Conservation (phyloP, 2,329 filamentous ascomycete genomes). For the Fusarium incarnatum region DNA sequence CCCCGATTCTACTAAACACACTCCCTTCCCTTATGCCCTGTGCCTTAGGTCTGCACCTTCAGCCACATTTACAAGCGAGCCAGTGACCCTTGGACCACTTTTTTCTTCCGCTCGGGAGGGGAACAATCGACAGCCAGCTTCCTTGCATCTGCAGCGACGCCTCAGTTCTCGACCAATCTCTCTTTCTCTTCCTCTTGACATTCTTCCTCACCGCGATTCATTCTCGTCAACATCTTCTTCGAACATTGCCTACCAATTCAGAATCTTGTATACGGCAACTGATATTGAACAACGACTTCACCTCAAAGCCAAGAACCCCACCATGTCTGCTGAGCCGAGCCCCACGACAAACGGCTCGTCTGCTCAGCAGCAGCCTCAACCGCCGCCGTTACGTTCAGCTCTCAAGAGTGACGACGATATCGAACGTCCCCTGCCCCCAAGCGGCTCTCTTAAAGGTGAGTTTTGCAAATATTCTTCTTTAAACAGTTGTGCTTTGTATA, state of each 20-base stretch:
- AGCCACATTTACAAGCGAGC: conserved; percentile 25
- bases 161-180: conserved; percentile 35
- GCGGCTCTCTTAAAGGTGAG: conserved; percentile 59
- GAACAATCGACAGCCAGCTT: conserved; percentile 30
- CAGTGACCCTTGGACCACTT: conserved; percentile 36
- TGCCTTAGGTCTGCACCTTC: conserved; percentile 5
- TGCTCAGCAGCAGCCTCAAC: conserved; percentile 37
- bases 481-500: not conserved
- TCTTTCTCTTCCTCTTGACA: not conserved
- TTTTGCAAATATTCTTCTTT: conserved; percentile 22
- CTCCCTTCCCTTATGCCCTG: conserved; percentile 22
- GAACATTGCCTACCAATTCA: not conserved
- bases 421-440: conserved; percentile 52
- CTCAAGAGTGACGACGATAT: conserved; percentile 59
- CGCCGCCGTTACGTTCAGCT: conserved; percentile 55
- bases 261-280: not conserved
- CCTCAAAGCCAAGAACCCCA: conserved; percentile 7
- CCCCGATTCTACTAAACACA: conserved; percentile 41
- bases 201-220: conserved; percentile 23
- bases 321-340: conserved; percentile 46
- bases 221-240: not conserved
- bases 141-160: conserved; percentile 43
- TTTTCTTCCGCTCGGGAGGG: conserved; percentile 34
- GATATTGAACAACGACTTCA: not conserved
- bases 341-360: conserved; percentile 39